Evolutionary conservation across 352 stramenopile genomes (phyloP).

Genomic region (Thraustochytrium striatum): DNA sequence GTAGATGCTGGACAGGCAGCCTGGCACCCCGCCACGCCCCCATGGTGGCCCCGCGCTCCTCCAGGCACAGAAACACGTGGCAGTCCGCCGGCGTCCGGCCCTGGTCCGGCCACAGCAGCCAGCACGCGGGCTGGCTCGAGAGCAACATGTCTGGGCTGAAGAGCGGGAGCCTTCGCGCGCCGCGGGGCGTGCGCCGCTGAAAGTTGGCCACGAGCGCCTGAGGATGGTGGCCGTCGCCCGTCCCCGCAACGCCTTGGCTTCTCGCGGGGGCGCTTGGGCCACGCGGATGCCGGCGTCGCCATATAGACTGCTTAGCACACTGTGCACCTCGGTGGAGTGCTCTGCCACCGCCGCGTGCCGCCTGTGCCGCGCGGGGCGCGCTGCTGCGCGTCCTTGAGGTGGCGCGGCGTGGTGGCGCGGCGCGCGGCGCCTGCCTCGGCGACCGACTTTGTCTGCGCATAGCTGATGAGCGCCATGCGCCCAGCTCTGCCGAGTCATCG

Average conservation of each 20-base stretch:
- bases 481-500: neutral
- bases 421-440: neutral
- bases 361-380: neutral
- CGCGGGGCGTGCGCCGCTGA: neutral
- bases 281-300: conserved; percentile 18
- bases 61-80: conserved; percentile 16
- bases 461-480: neutral
- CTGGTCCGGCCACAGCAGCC: conserved; percentile 31
- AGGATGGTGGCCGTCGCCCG: neutral
- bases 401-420: neutral
- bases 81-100: neutral
- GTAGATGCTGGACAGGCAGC: neutral
- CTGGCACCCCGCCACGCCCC: neutral
- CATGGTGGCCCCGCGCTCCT: conserved; percentile 18
- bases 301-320: neutral
- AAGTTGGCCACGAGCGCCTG: neutral
- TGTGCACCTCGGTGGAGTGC: neutral
- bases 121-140: neutral
- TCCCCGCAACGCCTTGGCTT: neutral
- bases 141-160: neutral
- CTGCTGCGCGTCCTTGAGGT: neutral
- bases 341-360: neutral
- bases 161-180: neutral
- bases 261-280: neutral
- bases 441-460: neutral